These are phyloP conservation scores for Toxicodendron radicans DNA, from an alignment of 345 rosid genomes.

Conservation along the genomic window DNA sequence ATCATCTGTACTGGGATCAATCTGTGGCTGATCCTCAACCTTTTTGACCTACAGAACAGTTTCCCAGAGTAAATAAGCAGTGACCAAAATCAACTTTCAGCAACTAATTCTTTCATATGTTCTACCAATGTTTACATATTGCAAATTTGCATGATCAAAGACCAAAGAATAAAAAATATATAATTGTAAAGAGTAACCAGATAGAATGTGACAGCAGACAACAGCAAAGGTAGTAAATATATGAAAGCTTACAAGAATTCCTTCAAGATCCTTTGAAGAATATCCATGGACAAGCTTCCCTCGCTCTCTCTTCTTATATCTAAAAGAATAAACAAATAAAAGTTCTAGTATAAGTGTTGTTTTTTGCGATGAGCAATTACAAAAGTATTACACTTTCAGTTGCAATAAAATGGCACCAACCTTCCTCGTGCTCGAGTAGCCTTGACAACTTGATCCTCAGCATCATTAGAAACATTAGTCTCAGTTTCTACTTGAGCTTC, in stretches of 20 bases:
- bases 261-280: conserved; percentile 85
- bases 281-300: conserved; percentile 85
- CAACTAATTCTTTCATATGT: not conserved
- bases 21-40: conserved; percentile 49
- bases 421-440: conserved; percentile 91
- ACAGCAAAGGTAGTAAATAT: too few species aligned
- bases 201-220: too few species aligned
- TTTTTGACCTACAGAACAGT: conserved; percentile 59
- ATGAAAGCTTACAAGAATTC: conserved; percentile 70
- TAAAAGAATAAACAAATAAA: conserved; percentile 20
- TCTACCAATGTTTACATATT: not conserved
- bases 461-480: conserved; percentile 33
- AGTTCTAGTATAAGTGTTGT: not conserved
- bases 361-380: not conserved
- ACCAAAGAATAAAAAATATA: not conserved
- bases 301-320: conserved; percentile 82
- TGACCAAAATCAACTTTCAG: not conserved
- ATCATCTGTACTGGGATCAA: conserved; percentile 28
- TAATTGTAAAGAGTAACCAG: not conserved
- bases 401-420: conserved; percentile 33
- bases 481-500: conserved; percentile 34
- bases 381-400: not conserved
- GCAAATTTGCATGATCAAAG: not conserved
- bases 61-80: conserved; percentile 13
- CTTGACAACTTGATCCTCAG: conserved; percentile 46